Evolutionary conservation across 768 basidiomycete species (phyloP).

Genomic region (Trichaptum fuscoviolaceum): DNA sequence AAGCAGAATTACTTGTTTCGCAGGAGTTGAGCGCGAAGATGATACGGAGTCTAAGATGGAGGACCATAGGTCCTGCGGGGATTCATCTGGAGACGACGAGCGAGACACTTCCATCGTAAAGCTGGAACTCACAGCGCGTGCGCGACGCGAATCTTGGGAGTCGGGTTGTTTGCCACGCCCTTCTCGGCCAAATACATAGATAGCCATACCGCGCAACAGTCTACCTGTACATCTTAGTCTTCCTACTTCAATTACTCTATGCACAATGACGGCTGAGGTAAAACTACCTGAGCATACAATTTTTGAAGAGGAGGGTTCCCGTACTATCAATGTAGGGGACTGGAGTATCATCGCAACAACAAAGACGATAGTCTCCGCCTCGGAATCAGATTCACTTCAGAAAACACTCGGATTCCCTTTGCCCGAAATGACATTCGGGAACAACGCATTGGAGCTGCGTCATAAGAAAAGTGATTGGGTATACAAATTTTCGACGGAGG

Average conservation of each 20-base stretch:
- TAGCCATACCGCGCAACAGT: too few species aligned
- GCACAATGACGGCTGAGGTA: slow-evolving; percentile 34
- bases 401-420: slow-evolving; percentile 66
- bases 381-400: slow-evolving; percentile 67
- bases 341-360: slow-evolving; percentile 72
- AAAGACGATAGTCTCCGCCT: slow-evolving; percentile 74
- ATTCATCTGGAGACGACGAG: slow-evolving; percentile 65
- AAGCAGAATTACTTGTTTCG: slow-evolving; percentile 83
- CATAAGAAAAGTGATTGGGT: slow-evolving; percentile 62
- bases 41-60: slow-evolving; percentile 89
- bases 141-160: neutral
- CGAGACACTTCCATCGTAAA: slow-evolving; percentile 40
- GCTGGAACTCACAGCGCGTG: neutral
- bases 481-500: slow-evolving; percentile 59
- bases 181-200: neutral
- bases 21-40: slow-evolving; percentile 71
- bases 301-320: slow-evolving; percentile 62
- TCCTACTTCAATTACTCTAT: neutral
- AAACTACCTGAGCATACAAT: slow-evolving; percentile 58
- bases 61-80: slow-evolving; percentile 84
- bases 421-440: slow-evolving; percentile 97
- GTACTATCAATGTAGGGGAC: slow-evolving; percentile 58
- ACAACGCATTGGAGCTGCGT: slow-evolving; percentile 64
- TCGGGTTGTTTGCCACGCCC: neutral
- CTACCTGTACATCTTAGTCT: slow-evolving; percentile 3